These are phyloP conservation scores for Afroboletus lepidellus DNA, from an alignment of 1,284 basidiomycete species.

Conservation along the genomic window DNA sequence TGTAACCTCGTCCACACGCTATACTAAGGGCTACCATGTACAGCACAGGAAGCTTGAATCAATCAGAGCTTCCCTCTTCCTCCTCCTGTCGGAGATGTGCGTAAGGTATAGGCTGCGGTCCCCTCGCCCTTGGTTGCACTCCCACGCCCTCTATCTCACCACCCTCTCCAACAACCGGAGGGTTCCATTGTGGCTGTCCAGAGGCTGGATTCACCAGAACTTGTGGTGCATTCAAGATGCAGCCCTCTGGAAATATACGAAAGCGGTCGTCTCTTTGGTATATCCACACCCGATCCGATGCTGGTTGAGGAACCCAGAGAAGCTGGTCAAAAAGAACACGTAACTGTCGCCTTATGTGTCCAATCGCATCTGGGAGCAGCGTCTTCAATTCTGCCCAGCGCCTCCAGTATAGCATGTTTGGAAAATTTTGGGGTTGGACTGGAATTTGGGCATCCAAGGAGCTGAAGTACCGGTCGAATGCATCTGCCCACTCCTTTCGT, in stretches of 20 bases:
- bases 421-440: constrained; percentile 5
- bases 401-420: constrained; percentile 5
- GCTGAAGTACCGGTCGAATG: constrained; percentile 3
- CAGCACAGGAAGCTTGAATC: too few species aligned
- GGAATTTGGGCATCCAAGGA: background rate
- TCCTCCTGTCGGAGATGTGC: background rate
- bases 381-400: constrained; percentile 4
- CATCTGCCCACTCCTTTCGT: background rate
- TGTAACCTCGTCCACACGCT: too few species aligned
- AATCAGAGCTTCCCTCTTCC: background rate
- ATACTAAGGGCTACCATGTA: too few species aligned
- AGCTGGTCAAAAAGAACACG: constrained; percentile 5
- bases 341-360: background rate
- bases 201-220: background rate
- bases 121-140: background rate
- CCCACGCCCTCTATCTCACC: background rate
- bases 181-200: background rate
- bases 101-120: background rate
- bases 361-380: background rate
- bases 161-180: background rate
- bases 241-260: background rate
- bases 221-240: background rate
- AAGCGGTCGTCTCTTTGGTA: constrained; percentile 3
- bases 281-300: constrained; percentile 1
- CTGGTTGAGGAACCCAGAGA: constrained; percentile 6